Conservation (phyloP, 164 flowering plant genomes). For the Malania oleifera region DNA sequence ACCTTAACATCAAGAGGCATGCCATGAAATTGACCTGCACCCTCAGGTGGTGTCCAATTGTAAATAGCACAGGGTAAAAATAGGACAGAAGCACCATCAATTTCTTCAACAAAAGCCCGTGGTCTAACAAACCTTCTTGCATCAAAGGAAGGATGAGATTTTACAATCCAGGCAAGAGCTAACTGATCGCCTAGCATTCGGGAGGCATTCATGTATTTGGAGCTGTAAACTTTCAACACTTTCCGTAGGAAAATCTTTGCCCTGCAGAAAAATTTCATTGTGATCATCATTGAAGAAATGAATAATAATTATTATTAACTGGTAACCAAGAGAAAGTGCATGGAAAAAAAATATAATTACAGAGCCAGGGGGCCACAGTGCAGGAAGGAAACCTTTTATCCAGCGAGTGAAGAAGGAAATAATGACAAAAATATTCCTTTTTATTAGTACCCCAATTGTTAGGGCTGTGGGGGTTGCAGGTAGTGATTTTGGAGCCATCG, state of each 20-base stretch:
- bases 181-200: constrained; percentile 96
- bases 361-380: no score
- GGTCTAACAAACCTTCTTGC: constrained; percentile 49
- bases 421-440: no score
- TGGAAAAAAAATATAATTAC: neutral
- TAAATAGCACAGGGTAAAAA: constrained; percentile 75
- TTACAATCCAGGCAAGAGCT: constrained; percentile 86
- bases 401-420: no score
- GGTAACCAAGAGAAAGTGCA: neutral
- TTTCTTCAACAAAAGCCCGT: constrained; percentile 47
- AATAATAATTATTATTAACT: neutral
- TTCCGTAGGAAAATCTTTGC: constrained; percentile 63
- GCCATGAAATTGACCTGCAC: constrained; percentile 98
- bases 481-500: no score
- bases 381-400: no score
- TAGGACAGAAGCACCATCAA: constrained; percentile 59
- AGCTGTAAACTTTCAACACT: constrained; percentile 57
- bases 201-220: constrained; percentile 74
- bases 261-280: constrained; percentile 33
- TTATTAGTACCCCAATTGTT: no score
- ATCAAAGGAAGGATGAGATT: constrained; percentile 64
- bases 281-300: neutral
- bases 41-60: constrained; percentile 99
- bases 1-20: constrained; percentile 98
- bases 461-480: no score